Evolutionary conservation across 192 early-diverging fungal genomes (phyloP), one percentile per base, ranked within the genome.

Genomic region (Dissophora globulifera): DNA sequence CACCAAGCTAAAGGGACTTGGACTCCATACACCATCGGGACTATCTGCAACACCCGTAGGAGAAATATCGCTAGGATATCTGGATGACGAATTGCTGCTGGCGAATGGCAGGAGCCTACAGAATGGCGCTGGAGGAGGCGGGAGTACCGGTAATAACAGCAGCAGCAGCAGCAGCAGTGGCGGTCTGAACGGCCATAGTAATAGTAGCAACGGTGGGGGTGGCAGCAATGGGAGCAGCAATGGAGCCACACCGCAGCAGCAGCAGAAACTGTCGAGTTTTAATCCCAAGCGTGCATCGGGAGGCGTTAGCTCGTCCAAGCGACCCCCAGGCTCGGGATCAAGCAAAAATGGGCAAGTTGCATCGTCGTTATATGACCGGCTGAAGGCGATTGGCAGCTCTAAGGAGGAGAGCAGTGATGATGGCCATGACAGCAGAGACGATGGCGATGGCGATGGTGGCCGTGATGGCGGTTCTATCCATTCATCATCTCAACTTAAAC

Each of bases 301-400:
- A 45, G 71, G 62, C 13, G 54, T 55, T 50, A 55, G 46, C 27
- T 66, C 52, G 48, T 64, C 63, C 49, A 76, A 76, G 47, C 62
- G 72, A 19, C 72, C 72, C 3, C 72, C 72, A 25, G 72, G 72
- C 1, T 71, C 69, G 1, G 43, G 58, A 27, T 55, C 58, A 67
- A 67, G 63, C 45, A 76, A 76, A 61, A 76, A 76, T 66, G 72
- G 72, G 72, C 63, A 67, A 76, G 72, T 74, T 50, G 48, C 56
- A 50, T 74, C 56, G 31, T 74, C 56, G 31, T 74, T 64, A 64
- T 64, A 62, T 64, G 62, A 63, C 47, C 35, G 61, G 61, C 64
- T 74, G 60, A 58, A 35, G 19, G 60, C 69, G n/a, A 74, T 71
- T 49, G 69, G 69, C 6, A 62, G 60, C 57, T 50, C 23, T 38